Conservation (phyloP, 2,329 filamentous ascomycete species). For the Diaporthe helianthi region DNA sequence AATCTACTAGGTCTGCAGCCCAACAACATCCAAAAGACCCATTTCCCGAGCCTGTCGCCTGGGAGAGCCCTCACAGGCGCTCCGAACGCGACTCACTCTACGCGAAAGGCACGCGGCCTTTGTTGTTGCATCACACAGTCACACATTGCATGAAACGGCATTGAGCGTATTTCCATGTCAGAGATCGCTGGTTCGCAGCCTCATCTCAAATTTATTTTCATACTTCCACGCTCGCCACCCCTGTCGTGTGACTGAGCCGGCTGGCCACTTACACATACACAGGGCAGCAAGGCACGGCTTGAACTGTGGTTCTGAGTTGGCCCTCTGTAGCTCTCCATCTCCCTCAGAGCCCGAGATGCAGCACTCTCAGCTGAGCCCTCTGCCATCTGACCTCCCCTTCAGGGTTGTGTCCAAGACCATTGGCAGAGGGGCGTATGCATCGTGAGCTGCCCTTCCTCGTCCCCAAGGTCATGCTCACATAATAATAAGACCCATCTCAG, state of each 20-base stretch:
- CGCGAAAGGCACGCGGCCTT: conserved; percentile 32
- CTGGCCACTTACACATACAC: conserved; percentile 4
- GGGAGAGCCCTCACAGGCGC: conserved; percentile 17
- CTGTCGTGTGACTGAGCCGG: conserved; percentile 2
- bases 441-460: conserved; percentile 61
- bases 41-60: conserved; percentile 11
- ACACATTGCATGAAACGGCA: conserved; percentile 14
- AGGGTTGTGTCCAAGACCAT: conserved; percentile 96
- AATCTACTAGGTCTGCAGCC: conserved; percentile 20
- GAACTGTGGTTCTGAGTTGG: not conserved
- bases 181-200: not conserved
- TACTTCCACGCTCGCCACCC: conserved; percentile 12
- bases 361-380: conserved; percentile 87
- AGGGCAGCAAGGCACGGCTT: conserved; percentile 1
- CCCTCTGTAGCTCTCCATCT: conserved; percentile 24
- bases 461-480: conserved; percentile 30
- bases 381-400: conserved; percentile 87
- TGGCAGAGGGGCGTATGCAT: conserved; percentile 95
- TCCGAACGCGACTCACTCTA: conserved; percentile 32
- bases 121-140: conserved; percentile 8
- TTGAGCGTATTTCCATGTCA: not conserved
- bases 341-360: conserved; percentile 50
- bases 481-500: conserved; percentile 30
- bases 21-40: conserved; percentile 24
- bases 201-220: conserved; percentile 10